Base-by-base conservation (phyloP, 768 basidiomycete species). In the Leccinum aurantiacum region DNA sequence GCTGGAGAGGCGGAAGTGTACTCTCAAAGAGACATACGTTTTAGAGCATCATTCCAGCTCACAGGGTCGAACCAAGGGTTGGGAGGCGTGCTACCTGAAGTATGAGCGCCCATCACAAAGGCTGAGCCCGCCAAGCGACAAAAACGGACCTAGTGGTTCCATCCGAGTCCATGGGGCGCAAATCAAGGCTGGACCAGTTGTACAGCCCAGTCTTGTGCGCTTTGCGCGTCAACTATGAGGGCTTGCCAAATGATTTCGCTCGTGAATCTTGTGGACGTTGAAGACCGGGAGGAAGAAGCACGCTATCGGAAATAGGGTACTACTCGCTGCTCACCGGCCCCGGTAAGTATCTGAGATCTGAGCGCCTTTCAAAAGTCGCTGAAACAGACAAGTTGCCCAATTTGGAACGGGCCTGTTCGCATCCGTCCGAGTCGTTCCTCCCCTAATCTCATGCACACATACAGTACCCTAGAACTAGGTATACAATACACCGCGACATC, bases 121-220 rank as follows among this genome's bases (percentile, higher is more conserved):
- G 33, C 46, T 50, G 29, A n/a, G 35, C 22, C n/a, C 7, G 49
- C 5, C 10, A 53, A 47, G 35, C 37, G 60, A 37, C 27, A 52
- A 57, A 44, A 24, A 53, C 61, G 35, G 70, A 82, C 88, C 82
- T 83, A 29, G 27, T 29, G 79, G 82, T 84, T 82, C 85, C 87
- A 88, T 89, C 88, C 27, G 27, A 29, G 27, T 29, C 27, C 89
- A 91, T 90, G 83, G 81, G 83, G 83, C 80, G 75, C 57, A 50
- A 51, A 77, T 81, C 78, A 78, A 58, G 57, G 60, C 79, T 76
- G 80, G 80, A 83, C 84, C 79, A 82, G 80, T 79, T 80, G 78
- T 77, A 76, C 54, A 81, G 83, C 84, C 86, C 87, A 86, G 84
- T 83, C 82, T 82, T 85, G 86, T 85, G 85, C 84, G 70, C 70